phyloP scores from a whole-genome alignment of 2,329 filamentous ascomycete genomes.

The Pseudocercospora crystallina region DNA sequence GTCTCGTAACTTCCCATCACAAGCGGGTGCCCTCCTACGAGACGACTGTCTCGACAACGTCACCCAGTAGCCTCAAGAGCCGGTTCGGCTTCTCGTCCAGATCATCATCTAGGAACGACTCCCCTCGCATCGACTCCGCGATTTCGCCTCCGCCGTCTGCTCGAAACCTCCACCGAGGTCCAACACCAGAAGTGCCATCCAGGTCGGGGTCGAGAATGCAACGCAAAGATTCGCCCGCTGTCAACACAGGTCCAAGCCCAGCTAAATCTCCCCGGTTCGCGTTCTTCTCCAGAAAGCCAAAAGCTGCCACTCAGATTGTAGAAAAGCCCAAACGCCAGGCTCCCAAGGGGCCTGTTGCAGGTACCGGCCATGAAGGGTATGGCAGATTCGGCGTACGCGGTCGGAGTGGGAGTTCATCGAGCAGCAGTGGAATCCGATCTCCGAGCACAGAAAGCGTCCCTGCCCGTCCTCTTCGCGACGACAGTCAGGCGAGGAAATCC shows the following conservation, averaged over 20 bases:
- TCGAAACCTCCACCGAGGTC: slow-evolving; percentile 17
- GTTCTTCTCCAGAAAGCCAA: slow-evolving; percentile 73
- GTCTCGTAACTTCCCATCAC: slow-evolving; percentile 49
- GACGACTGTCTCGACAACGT: slow-evolving; percentile 36
- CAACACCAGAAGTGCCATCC: slow-evolving; percentile 19
- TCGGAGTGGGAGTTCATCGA: slow-evolving; percentile 62
- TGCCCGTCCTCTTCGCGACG: slow-evolving; percentile 18
- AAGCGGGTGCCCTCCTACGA: slow-evolving; percentile 53
- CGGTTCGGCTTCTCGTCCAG: slow-evolving; percentile 39
- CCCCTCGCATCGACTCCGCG: slow-evolving; percentile 35
- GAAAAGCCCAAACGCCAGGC: slow-evolving; percentile 60
- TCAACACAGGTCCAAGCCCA: slow-evolving; percentile 57
- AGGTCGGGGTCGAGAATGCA: slow-evolving; percentile 21
- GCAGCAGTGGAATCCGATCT: slow-evolving; percentile 49
- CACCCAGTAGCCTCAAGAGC: slow-evolving; percentile 37
- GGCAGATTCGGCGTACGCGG: slow-evolving; percentile 65
- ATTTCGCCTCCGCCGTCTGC: slow-evolving; percentile 31
- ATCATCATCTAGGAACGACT: slow-evolving; percentile 33
- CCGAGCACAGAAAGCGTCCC: slow-evolving; percentile 45
- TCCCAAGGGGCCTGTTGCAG: slow-evolving; percentile 79
- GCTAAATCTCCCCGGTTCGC: slow-evolving; percentile 68
- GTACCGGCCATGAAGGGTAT: slow-evolving; percentile 92
- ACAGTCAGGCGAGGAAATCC: slow-evolving; percentile 40
- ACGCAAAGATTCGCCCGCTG: slow-evolving; percentile 35
- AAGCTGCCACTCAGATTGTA: slow-evolving; percentile 51